Evolutionary conservation across 305 asterid genomes (phyloP), one percentile per base, ranked within the genome.

Genomic region (Solanum hybrid): DNA sequence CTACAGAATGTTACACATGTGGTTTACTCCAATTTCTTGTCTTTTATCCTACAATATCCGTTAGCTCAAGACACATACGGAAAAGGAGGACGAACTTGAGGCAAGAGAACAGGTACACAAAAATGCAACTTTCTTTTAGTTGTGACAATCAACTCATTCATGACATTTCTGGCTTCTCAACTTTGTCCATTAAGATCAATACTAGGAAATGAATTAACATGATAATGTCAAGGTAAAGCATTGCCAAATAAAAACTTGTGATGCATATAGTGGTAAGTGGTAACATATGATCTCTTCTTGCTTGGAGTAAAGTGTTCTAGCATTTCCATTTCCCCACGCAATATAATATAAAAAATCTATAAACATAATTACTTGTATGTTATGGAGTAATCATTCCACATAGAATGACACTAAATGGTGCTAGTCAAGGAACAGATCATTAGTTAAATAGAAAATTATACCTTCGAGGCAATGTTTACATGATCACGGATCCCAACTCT

Each of bases 401-500:
- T 1, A 40, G 26, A 80, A 81, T 40, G 56, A 35, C 19, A 78
- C 86, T 60, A 24, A 38, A 79, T 79, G 34, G 64, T 79, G 86
- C 34, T 13, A n/a, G 64, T 79, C 86, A 81, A 81, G 86, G 86
- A 79, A 40, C 17, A 81, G 66, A 40, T 26, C 24, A 4, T 22
- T 9, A 5, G 87, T 84, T 51, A 84, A 45, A 45, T 45, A 82
- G 77, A 88, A 69, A 31, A 86, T 81, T 13, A 71, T 86, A 96
- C 99, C 96, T 95, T 95, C 38, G 98, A 95, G 75, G 93, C 91
- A 80, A 97, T 90, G 92, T 89, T 90, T 88, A 97, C 97, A 92
- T 96, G 99, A 91, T 96, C 99, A 66, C 94, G 93, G 81, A 96
- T 92, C 35, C 95, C 96, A 89, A 91, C 99, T 87, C 95, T 93